phyloP scores from a whole-genome alignment of 2,329 filamentous ascomycete genomes.

The Fusarium humuli region DNA sequence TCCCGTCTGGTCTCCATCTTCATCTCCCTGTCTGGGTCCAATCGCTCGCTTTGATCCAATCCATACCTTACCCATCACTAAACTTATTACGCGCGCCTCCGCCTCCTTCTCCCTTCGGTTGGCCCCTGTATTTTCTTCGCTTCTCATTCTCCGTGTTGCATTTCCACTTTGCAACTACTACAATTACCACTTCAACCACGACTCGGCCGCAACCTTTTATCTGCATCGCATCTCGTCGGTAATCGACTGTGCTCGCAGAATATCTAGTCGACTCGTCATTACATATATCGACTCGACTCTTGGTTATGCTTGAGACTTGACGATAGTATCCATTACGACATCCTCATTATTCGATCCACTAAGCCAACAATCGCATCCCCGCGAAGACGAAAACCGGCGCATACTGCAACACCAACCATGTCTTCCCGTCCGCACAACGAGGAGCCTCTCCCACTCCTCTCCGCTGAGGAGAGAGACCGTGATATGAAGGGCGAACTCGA shows the following conservation, averaged over 20 bases:
- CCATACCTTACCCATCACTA: constrained; percentile 8
- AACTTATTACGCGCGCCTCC: constrained; percentile 31
- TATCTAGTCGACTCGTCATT: constrained; percentile 15
- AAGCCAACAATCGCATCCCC: constrained; percentile 19
- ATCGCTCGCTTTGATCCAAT: constrained; percentile 36
- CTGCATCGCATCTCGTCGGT: constrained; percentile 26
- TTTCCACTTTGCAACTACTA: constrained; percentile 40
- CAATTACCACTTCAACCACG: constrained; percentile 20
- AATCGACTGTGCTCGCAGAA: constrained; percentile 28
- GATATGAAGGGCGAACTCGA: constrained; percentile 50
- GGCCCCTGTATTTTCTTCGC: constrained; percentile 43
- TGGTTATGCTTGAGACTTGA: constrained; percentile 26
- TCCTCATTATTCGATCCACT: not conserved
- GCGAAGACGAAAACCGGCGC: constrained; percentile 22
- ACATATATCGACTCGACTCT: constrained; percentile 2
- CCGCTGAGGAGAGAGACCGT: constrained; percentile 48
- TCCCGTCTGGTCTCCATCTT: constrained; percentile 26
- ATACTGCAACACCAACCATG: constrained; percentile 45
- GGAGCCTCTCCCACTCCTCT: constrained; percentile 50
- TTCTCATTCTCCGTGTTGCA: constrained; percentile 36
- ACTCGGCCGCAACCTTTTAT: constrained; percentile 22
- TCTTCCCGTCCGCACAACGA: constrained; percentile 49
- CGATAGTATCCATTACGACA: constrained; percentile 11
- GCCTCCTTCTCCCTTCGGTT: constrained; percentile 27
- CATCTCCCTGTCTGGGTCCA: constrained; percentile 32